A percentile compares a stretch with the other conserved stretches of the same genome.
Evolutionary conservation across 169 alveolate species (phyloP).

Genomic region (Eimeria nieschulzi): DNA sequence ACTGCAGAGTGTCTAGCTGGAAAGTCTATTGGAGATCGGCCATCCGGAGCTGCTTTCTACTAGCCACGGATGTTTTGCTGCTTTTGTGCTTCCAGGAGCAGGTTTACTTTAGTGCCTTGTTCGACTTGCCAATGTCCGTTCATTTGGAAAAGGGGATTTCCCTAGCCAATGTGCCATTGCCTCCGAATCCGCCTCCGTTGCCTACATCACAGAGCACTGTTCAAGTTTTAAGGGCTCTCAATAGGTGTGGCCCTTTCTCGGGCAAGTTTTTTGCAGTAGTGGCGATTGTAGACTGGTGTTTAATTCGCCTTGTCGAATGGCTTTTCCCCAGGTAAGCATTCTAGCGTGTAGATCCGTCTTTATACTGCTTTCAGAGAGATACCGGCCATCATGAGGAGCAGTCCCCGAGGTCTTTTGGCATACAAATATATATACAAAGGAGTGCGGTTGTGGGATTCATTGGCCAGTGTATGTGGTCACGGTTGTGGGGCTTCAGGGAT

Average conservation of each 20-base stretch:
- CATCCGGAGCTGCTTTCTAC: not conserved
- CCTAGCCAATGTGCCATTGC: constrained; percentile 1
- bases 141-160: not conserved
- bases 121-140: constrained; percentile 10
- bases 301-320: constrained; percentile 48
- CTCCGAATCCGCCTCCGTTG: constrained; percentile 57
- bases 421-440: too few relatives aligned
- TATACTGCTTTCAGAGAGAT: too few relatives aligned
- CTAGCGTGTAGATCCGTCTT: too few relatives aligned
- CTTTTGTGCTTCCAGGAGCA: constrained; percentile 25
- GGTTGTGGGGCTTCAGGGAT: not conserved
- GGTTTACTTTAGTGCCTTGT: constrained; percentile 42
- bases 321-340: constrained; percentile 48
- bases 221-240: constrained; percentile 15
- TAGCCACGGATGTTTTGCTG: not conserved
- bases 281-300: constrained; percentile 42
- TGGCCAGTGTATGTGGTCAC: not conserved
- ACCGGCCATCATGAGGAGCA: too few relatives aligned
- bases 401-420: too few relatives aligned
- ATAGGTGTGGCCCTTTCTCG: constrained; percentile 34
- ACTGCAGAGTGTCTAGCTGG: not conserved
- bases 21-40: not conserved
- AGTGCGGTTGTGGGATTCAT: too few relatives aligned
- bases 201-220: constrained; percentile 27
- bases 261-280: constrained; percentile 47